phyloP scores from a whole-genome alignment of 495 filamentous ascomycete species.

The Xylaria telfairii region DNA sequence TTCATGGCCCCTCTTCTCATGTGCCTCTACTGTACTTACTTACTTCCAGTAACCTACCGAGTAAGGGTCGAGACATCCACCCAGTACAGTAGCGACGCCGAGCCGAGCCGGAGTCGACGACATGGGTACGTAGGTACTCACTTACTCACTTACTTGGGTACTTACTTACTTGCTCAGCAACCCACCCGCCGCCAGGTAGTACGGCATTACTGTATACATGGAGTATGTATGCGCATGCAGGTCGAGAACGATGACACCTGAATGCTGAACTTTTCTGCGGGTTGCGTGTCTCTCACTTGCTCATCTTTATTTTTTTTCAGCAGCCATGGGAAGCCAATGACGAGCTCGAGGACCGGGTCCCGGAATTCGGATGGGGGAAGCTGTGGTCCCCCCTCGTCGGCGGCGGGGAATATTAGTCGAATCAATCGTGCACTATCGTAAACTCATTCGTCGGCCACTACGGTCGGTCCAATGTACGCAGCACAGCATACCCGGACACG shows the following conservation, averaged over 20 bases:
- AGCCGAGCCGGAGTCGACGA: slow-evolving; percentile 15
- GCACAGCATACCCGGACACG: neutral
- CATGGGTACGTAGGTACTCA: neutral
- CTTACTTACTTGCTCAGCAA: neutral
- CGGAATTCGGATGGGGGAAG: slow-evolving; percentile 14
- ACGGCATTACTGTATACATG: neutral
- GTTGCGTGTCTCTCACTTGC: neutral
- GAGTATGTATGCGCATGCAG: slow-evolving; percentile 5
- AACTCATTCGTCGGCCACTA: neutral
- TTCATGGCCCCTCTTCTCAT: neutral
- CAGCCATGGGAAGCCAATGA: slow-evolving; percentile 22
- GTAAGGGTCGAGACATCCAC: neutral
- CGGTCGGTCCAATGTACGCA: no score
- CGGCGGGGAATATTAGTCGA: slow-evolving; percentile 12
- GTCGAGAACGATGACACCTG: slow-evolving; percentile 25
- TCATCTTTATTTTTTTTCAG: slow-evolving; percentile 6
- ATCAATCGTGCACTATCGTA: neutral
- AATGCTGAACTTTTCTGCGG: slow-evolving; percentile 11
- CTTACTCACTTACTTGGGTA: no score
- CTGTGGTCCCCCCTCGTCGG: neutral
- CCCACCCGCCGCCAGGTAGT: neutral
- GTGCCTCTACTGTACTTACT: neutral
- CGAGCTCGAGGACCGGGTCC: neutral
- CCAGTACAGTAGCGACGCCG: neutral
- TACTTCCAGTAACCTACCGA: no score